Conservation (phyloP, 2,329 filamentous ascomycete genomes). For the Colletotrichum australisinense region DNA sequence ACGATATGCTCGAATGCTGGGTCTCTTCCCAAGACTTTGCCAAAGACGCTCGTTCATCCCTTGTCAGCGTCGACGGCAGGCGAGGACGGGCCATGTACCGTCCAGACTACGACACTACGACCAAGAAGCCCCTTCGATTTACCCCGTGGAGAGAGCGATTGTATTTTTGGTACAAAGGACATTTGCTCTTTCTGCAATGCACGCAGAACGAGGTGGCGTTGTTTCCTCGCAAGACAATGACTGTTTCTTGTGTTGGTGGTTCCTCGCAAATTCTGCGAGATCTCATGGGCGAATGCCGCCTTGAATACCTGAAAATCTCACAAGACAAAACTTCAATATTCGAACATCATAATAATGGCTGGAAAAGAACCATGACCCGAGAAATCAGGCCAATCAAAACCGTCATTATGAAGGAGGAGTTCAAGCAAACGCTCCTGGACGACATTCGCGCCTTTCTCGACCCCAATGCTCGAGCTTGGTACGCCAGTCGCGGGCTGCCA, state of each 20-base stretch:
- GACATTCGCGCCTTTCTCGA: slow-evolving; percentile 46
- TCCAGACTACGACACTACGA: not conserved
- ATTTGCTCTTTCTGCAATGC: not conserved
- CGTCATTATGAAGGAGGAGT: not conserved
- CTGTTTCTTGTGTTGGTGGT: slow-evolving; percentile 39
- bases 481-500: slow-evolving; percentile 43
- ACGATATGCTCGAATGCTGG: not conserved
- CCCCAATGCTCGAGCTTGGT: slow-evolving; percentile 43
- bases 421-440: not conserved
- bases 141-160: not conserved
- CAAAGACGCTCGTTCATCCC: not conserved
- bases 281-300: slow-evolving; percentile 44
- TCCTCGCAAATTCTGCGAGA: slow-evolving; percentile 41
- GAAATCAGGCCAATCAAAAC: not conserved
- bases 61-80: not conserved
- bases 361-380: not conserved
- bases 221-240: not conserved
- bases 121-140: not conserved
- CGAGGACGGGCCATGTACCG: not conserved
- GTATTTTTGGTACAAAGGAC: not conserved
- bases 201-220: not conserved
- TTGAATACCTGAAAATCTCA: slow-evolving; percentile 43
- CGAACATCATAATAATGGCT: slow-evolving; percentile 39
- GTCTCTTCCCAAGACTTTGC: not conserved
- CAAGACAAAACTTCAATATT: slow-evolving; percentile 45